Evolutionary conservation across 2,329 filamentous ascomycete genomes (phyloP).

Genomic region (Ophiostoma himal-ulmi): DNA sequence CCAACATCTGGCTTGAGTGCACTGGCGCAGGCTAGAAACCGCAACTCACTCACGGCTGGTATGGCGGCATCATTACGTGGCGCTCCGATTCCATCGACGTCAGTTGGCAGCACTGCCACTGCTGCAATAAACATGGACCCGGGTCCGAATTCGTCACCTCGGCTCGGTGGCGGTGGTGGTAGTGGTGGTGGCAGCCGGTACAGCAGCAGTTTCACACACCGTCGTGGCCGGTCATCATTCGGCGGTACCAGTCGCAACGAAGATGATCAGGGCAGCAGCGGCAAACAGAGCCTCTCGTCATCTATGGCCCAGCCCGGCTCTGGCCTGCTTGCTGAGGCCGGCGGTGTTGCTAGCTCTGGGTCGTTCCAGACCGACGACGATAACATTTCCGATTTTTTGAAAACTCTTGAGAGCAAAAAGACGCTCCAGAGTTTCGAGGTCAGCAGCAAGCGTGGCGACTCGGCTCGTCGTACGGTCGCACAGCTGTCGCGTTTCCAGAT

Average conservation of each 20-base stretch:
- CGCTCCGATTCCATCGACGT: slow-evolving; percentile 45
- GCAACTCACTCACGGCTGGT: slow-evolving; percentile 66
- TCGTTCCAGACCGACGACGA: slow-evolving; percentile 74
- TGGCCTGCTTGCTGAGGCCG: slow-evolving; percentile 66
- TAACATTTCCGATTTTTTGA: slow-evolving; percentile 89
- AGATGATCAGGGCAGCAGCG: slow-evolving; percentile 73
- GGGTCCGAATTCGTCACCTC: slow-evolving; percentile 66
- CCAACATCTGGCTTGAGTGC: slow-evolving; percentile 42
- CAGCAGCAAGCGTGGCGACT: slow-evolving; percentile 60
- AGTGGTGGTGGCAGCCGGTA: slow-evolving; percentile 66
- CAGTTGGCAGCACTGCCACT: slow-evolving; percentile 22
- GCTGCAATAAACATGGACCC: slow-evolving; percentile 37
- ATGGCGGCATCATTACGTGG: slow-evolving; percentile 69
- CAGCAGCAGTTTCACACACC: slow-evolving; percentile 89
- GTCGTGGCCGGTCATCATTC: slow-evolving; percentile 70
- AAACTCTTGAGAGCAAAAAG: slow-evolving; percentile 79
- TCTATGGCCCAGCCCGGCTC: slow-evolving; percentile 69
- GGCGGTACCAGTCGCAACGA: slow-evolving; percentile 64
- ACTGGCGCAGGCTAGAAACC: slow-evolving; percentile 57
- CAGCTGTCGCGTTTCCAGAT: slow-evolving; percentile 79
- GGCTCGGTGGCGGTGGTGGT: slow-evolving; percentile 48
- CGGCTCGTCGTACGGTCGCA: slow-evolving; percentile 68
- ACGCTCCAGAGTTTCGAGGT: slow-evolving; percentile 74
- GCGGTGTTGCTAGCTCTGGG: slow-evolving; percentile 54
- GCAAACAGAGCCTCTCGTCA: slow-evolving; percentile 68